Conservation (phyloP, 2,329 filamentous ascomycete species). For the Penicillium hordei region DNA sequence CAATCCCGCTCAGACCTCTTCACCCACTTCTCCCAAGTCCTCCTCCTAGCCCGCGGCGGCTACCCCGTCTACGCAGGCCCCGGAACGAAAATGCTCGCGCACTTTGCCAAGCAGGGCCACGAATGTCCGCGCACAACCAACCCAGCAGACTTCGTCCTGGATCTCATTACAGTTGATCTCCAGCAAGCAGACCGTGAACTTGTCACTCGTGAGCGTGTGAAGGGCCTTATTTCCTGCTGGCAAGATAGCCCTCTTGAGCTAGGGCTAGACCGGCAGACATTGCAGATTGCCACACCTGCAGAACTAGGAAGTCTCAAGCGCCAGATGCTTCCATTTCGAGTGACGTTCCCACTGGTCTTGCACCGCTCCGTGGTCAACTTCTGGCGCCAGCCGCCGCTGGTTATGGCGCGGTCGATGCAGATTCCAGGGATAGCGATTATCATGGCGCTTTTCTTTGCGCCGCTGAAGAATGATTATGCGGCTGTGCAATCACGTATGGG, state of each 20-base stretch:
- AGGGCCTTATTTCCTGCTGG: slow-evolving; percentile 61
- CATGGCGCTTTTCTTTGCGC: slow-evolving; percentile 69
- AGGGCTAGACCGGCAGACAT: slow-evolving; percentile 27
- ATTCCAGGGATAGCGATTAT: slow-evolving; percentile 64
- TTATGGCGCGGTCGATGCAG: slow-evolving; percentile 67
- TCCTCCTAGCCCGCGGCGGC: slow-evolving; percentile 70
- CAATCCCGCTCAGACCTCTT: slow-evolving; percentile 74
- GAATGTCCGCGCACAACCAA: slow-evolving; percentile 69
- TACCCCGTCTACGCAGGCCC: slow-evolving; percentile 66
- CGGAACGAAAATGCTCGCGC: slow-evolving; percentile 62
- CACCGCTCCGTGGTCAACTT: slow-evolving; percentile 69
- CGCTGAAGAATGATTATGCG: slow-evolving; percentile 66
- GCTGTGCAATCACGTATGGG: slow-evolving; percentile 72
- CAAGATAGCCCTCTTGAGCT: slow-evolving; percentile 12
- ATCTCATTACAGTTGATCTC: slow-evolving; percentile 73
- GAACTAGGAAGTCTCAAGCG: slow-evolving; percentile 69
- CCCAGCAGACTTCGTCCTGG: slow-evolving; percentile 74
- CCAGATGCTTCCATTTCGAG: slow-evolving; percentile 60
- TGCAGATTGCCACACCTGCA: slow-evolving; percentile 64
- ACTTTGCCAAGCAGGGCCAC: slow-evolving; percentile 62
- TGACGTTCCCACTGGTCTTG: slow-evolving; percentile 67
- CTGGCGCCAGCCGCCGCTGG: slow-evolving; percentile 62
- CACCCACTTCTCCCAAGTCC: slow-evolving; percentile 66
- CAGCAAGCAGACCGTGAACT: slow-evolving; percentile 64
- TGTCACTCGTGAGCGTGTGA: slow-evolving; percentile 63